Conservation (phyloP, 495 filamentous ascomycete genomes). For the Tuber magnatum region DNA sequence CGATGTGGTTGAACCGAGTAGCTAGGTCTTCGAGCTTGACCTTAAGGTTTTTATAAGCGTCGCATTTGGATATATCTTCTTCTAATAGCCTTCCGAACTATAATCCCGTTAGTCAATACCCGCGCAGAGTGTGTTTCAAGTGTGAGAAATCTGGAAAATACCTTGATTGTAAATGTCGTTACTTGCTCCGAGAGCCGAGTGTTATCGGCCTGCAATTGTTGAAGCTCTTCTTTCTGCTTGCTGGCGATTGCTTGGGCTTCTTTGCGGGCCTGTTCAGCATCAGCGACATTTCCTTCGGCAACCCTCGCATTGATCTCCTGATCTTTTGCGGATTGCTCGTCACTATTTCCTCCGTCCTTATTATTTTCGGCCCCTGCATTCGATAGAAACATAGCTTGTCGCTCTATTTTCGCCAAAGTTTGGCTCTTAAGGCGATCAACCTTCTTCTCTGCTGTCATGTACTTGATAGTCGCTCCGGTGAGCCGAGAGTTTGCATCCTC, state of each 20-base stretch:
- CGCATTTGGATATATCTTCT: slow-evolving; percentile 86
- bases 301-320: slow-evolving; percentile 44
- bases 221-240: slow-evolving; percentile 82
- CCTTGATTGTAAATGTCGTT: slow-evolving; percentile 59
- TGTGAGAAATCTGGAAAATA: slow-evolving; percentile 32
- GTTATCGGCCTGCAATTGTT: slow-evolving; percentile 69
- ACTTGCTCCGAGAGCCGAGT: slow-evolving; percentile 69
- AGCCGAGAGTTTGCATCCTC: slow-evolving; percentile 74
- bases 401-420: slow-evolving; percentile 86
- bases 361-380: slow-evolving; percentile 51
- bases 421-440: slow-evolving; percentile 78
- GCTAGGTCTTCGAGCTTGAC: slow-evolving; percentile 86
- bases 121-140: slow-evolving; percentile 1
- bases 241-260: slow-evolving; percentile 64
- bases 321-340: slow-evolving; percentile 44
- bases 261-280: slow-evolving; percentile 61
- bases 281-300: slow-evolving; percentile 44
- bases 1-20: slow-evolving; percentile 80
- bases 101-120: slow-evolving; percentile 44
- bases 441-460: slow-evolving; percentile 89
- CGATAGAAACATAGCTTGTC: slow-evolving; percentile 64
- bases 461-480: slow-evolving; percentile 76
- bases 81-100: slow-evolving; percentile 67
- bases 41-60: slow-evolving; percentile 86
- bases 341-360: slow-evolving; percentile 45